phyloP scores from a whole-genome alignment of 2,329 filamentous ascomycete genomes.

The Diaporthe helianthi region DNA sequence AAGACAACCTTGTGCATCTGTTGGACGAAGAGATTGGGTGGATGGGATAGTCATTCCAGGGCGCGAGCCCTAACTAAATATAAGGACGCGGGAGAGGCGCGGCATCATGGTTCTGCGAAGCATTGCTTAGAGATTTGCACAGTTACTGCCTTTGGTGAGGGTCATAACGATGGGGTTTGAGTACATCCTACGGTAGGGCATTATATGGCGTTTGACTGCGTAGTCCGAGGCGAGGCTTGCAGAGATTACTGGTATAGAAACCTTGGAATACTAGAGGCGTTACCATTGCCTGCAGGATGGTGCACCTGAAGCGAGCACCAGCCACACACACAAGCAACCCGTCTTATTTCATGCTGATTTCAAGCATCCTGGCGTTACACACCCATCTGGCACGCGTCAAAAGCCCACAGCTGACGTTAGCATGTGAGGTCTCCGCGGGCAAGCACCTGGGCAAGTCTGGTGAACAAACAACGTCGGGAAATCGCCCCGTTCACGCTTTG shows the following conservation, averaged over 20 bases:
- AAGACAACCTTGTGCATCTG: neutral
- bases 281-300: neutral
- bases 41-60: conserved; percentile 23
- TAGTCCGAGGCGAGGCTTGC: neutral
- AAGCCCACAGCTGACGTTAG: neutral
- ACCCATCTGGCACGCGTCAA: neutral
- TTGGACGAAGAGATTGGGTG: conserved; percentile 19
- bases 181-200: neutral
- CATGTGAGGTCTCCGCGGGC: neutral
- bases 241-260: neutral
- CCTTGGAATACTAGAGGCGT: conserved; percentile 16
- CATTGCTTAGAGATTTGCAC: conserved; percentile 1
- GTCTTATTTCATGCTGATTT: neutral
- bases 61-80: conserved; percentile 22
- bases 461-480: neutral
- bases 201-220: conserved; percentile 9
- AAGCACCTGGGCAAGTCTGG: neutral
- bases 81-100: neutral
- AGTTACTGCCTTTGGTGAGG: neutral
- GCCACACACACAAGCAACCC: neutral
- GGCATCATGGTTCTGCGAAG: neutral
- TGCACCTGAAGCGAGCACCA: neutral
- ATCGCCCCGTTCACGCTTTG: conserved; percentile 5
- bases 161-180: conserved; percentile 4
- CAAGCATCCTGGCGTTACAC: neutral